Percentiles rank a stretch among this genome's conserved stretches.
These are phyloP conservation scores for Torrubiellomyces zombiae DNA, from an alignment of 2,329 filamentous ascomycete species.

Conservation along the genomic window DNA sequence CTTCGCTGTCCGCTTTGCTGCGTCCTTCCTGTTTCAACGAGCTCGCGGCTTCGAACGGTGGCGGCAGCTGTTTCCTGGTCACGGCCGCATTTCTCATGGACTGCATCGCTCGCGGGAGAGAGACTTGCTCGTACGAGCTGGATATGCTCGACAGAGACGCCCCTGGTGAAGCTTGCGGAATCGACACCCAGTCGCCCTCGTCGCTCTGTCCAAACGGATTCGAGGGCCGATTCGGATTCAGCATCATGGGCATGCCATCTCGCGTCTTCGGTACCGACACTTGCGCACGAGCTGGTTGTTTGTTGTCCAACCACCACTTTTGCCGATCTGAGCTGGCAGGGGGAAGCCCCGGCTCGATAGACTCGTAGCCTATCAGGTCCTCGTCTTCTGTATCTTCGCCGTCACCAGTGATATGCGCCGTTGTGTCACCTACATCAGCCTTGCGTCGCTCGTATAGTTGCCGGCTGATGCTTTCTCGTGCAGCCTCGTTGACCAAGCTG, in stretches of 20 bases:
- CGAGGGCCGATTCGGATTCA: conserved; percentile 57
- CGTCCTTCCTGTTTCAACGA: conserved; percentile 29
- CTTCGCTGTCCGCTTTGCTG: conserved; percentile 25
- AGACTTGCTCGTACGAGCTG: conserved; percentile 42
- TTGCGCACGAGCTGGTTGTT: conserved; percentile 57
- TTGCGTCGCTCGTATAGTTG: conserved; percentile 58
- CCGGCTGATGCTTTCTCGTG: conserved; percentile 55
- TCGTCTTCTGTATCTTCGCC: conserved; percentile 53
- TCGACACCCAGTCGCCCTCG: conserved; percentile 71
- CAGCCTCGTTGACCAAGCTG: conserved; percentile 58
- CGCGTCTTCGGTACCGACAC: conserved; percentile 43
- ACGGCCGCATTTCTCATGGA: too few species aligned
- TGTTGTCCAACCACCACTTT: conserved; percentile 56
- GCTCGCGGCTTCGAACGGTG: conserved; percentile 28
- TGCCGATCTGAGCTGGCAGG: conserved; percentile 51
- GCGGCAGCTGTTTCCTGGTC: conserved; percentile 33
- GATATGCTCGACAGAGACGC: conserved; percentile 40
- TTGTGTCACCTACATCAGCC: conserved; percentile 46
- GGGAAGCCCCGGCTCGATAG: conserved; percentile 62
- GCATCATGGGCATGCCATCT: conserved; percentile 35
- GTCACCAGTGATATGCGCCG: conserved; percentile 35
- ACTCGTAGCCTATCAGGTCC: conserved; percentile 65
- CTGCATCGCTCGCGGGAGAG: conserved; percentile 26
- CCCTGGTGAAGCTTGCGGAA: conserved; percentile 37
- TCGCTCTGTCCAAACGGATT: conserved; percentile 66